Percentiles rank a stretch among this genome's conserved stretches.
Conservation (phyloP, 306 rosid genomes). For the Rosa multiflora region DNA sequence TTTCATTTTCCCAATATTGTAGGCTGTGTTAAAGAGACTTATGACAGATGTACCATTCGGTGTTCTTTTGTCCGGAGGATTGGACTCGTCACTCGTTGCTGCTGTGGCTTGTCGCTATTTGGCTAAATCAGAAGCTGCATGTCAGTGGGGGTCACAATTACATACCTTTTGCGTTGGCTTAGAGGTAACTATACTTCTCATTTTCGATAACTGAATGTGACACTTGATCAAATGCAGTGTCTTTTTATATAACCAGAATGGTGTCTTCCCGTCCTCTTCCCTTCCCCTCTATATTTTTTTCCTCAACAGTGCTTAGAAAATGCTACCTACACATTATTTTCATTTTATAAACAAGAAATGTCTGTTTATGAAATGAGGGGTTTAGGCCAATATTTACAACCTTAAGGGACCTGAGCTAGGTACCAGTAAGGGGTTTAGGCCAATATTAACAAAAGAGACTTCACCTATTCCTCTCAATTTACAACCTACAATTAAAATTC, state of each 20-base stretch:
- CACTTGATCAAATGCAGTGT: not conserved
- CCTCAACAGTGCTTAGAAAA: not conserved
- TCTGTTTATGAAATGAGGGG: not conserved
- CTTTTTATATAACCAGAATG: not conserved
- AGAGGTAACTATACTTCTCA: constrained; percentile 45
- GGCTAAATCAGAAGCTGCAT: constrained; percentile 60
- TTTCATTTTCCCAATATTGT: constrained; percentile 27
- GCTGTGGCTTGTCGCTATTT: constrained; percentile 75
- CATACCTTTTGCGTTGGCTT: constrained; percentile 94
- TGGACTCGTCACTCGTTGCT: constrained; percentile 98
- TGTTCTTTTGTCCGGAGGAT: constrained; percentile 90
- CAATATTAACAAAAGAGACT: no score
- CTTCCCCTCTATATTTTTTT: not conserved
- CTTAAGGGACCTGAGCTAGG: no score
- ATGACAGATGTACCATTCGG: constrained; percentile 99
- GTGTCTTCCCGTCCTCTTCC: not conserved
- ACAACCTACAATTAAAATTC: no score
- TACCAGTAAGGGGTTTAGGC: no score
- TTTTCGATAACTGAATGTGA: not conserved
- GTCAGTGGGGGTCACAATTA: constrained; percentile 93
- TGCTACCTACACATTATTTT: not conserved
- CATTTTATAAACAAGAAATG: not conserved
- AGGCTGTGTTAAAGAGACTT: constrained; percentile 95
- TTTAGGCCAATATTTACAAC: no score
- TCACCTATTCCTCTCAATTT: no score